A percentile compares a stretch with the other conserved stretches of the same genome.
Conservation (phyloP, 495 filamentous ascomycete species). For the Friedmanniomyces simplex region DNA sequence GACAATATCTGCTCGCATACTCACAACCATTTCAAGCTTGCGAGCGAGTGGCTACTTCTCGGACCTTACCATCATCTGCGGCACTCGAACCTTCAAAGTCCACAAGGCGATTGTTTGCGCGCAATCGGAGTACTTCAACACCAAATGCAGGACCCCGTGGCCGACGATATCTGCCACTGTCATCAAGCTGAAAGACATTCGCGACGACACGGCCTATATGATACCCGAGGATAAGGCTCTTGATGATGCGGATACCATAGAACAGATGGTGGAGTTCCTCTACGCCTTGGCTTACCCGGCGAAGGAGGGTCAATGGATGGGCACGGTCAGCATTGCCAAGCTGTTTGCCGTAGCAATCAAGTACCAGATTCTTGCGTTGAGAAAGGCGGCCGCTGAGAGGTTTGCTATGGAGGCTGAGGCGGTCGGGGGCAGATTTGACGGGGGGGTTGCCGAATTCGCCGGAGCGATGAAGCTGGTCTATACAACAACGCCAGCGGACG, state of each 20-base stretch:
- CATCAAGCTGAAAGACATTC: too few species aligned
- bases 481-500: background rate
- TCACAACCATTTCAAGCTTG: too few species aligned
- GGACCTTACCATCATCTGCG: constrained; percentile 32
- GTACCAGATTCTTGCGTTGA: background rate
- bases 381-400: background rate
- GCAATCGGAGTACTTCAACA: background rate
- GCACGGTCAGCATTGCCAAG: too few species aligned
- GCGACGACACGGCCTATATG: too few species aligned
- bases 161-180: too few species aligned
- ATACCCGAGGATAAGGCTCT: background rate
- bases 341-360: background rate
- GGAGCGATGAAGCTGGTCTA: background rate
- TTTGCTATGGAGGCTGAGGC: background rate
- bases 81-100: constrained; percentile 28
- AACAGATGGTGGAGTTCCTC: background rate
- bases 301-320: background rate
- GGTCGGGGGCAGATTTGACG: background rate
- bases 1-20: too few species aligned
- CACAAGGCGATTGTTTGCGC: constrained; percentile 32
- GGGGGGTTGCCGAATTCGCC: background rate
- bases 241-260: background rate
- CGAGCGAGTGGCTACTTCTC: too few species aligned
- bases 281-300: background rate
- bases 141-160: background rate